Evolutionary conservation across 495 filamentous ascomycete genomes (phyloP), one percentile per base, ranked within the genome.

Genomic region (Chaetomium tenue): DNA sequence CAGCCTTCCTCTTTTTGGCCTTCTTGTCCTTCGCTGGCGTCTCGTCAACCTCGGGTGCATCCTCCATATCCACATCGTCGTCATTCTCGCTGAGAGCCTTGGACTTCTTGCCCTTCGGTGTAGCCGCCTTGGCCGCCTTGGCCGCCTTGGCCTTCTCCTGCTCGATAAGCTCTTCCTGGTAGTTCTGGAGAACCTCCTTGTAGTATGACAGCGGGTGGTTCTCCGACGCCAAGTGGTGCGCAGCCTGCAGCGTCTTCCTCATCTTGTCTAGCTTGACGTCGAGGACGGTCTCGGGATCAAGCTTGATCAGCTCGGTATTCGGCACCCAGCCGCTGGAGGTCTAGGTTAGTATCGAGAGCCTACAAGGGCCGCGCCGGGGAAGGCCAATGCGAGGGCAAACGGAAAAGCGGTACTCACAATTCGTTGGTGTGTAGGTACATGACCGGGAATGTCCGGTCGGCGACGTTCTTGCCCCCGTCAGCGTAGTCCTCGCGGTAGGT

Each of bases 351-450:
- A 23, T 63, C 16, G 11, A 18, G 6, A 25, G 33, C 20, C n/a
- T 22, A 3, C 1, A 7, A 40, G 30, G 30, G 4, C 2, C n/a
- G 11, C n/a, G 7, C n/a, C 22, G 53, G 33, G 8, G 8, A 37
- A 37, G 33, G 11, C 33, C 33, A 37, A 37, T 37, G 33, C 33
- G 6, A 37, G 3, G 23, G 50, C 12, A 53, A 13, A 46, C 6
- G 44, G 44, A 0, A 12, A 15, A 48, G 13, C 4, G 20, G 58
- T 6, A 87, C 92, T 83, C 79, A 97, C 93, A 97, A 97, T 81
- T 97, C 91, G 73, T 97, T 95, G 60, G 92, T 95, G 63, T 87
- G 81, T 60, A 97, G 79, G 76, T 94, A 97, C 92, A 96, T 96
- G 66, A 97, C 87, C 3, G 93, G 91, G 74, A 89, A 97, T 6